phyloP scores from a whole-genome alignment of 73 alveolate genomes.

The Paramecium tetraurelia region DNA sequence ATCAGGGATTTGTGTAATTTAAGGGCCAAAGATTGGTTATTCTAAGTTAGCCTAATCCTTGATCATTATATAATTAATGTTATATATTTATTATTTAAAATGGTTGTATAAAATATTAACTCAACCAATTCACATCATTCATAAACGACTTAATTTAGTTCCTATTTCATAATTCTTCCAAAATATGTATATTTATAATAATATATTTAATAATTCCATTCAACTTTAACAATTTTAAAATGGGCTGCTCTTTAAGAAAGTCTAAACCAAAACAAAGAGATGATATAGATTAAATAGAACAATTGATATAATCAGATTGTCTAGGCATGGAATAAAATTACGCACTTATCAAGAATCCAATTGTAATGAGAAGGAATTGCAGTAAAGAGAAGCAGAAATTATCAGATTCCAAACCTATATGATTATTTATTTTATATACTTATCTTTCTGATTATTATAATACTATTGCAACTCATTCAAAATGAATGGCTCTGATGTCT shows the following conservation, averaged over 20 bases:
- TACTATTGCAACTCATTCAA: not conserved
- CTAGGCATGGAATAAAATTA: not conserved
- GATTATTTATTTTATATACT: not conserved
- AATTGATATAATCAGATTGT: not conserved
- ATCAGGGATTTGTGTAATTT: not conserved
- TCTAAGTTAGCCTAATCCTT: not conserved
- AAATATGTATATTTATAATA: not conserved
- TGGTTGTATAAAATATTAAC: not conserved
- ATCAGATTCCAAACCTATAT: not conserved
- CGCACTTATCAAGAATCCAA: not conserved
- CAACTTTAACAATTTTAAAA: not conserved
- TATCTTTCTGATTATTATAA: not conserved
- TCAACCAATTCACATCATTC: not conserved
- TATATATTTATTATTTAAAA: not conserved
- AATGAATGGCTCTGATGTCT: not conserved
- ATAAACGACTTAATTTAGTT: not conserved
- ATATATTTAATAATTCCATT: not conserved
- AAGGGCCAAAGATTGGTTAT: not conserved
- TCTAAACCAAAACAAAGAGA: not conserved
- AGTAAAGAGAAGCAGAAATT: not conserved
- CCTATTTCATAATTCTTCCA: not conserved
- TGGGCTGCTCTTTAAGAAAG: constrained; percentile 7
- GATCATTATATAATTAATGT: not conserved
- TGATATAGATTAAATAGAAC: not conserved
- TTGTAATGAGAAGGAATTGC: not conserved